These are phyloP conservation scores for Boletus insuetus DNA, from an alignment of 768 basidiomycete species.

Conservation along the genomic window DNA sequence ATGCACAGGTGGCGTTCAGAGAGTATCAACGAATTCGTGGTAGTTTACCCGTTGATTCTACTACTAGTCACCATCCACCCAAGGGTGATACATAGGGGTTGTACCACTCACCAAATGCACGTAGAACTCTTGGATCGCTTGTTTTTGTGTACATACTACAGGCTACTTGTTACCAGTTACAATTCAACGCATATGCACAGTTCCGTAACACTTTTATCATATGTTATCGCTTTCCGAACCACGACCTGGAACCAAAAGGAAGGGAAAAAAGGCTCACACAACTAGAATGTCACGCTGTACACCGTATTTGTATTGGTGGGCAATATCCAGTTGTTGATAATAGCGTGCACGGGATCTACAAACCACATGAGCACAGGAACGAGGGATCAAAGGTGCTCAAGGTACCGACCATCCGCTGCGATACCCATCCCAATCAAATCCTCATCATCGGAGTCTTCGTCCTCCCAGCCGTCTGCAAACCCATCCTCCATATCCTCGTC, in stretches of 20 bases:
- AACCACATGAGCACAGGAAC: neutral
- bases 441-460: constrained; percentile 16
- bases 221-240: neutral
- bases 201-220: too few relatives aligned
- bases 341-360: neutral
- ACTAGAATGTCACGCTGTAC: constrained; percentile 25
- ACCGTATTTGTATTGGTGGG: constrained; percentile 23
- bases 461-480: constrained; percentile 10
- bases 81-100: too few relatives aligned
- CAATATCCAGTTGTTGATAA: constrained; percentile 1
- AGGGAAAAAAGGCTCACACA: neutral
- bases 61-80: too few relatives aligned
- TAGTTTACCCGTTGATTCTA: too few relatives aligned
- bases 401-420: constrained; percentile 12
- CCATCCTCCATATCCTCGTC: constrained; percentile 12
- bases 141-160: too few relatives aligned
- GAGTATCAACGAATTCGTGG: too few relatives aligned
- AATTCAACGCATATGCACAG: too few relatives aligned
- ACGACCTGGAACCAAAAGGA: neutral
- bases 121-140: too few relatives aligned
- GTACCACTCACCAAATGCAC: too few relatives aligned
- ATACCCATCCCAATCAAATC: neutral
- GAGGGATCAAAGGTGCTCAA: neutral
- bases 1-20: too few relatives aligned
- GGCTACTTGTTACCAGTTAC: too few relatives aligned